phyloP scores from a whole-genome alignment of 2,329 filamentous ascomycete species.

The Dactylonectria macrodidyma region DNA sequence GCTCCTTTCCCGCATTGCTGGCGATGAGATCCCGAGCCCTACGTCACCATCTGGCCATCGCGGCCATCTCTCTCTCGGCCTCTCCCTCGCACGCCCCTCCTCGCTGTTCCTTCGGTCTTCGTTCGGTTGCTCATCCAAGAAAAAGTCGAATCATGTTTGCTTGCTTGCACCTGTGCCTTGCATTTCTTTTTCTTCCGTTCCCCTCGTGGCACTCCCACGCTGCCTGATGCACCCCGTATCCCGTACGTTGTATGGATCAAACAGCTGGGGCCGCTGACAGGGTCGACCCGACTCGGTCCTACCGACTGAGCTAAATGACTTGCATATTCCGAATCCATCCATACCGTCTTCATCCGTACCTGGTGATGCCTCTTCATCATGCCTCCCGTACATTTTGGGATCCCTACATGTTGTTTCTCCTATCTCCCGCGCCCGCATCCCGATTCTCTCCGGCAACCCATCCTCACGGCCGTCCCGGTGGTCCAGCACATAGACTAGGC shows the following conservation, averaged over 20 bases:
- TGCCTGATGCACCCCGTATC: background rate
- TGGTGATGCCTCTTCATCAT: slow-evolving; percentile 15
- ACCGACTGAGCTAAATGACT: slow-evolving; percentile 18
- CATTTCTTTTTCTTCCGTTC: slow-evolving; percentile 34
- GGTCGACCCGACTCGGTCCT: slow-evolving; percentile 14
- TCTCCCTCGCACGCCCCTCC: slow-evolving; percentile 13
- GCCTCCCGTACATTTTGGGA: background rate
- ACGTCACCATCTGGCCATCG: slow-evolving; percentile 47
- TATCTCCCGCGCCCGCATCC: slow-evolving; percentile 30
- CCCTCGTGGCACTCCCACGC: slow-evolving; percentile 10
- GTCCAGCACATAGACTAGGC: background rate
- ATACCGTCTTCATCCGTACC: background rate
- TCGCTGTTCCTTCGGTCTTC: background rate
- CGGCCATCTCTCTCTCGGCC: slow-evolving; percentile 14
- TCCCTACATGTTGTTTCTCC: background rate
- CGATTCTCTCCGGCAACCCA: slow-evolving; percentile 44
- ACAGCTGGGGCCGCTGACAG: background rate
- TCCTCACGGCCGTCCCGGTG: slow-evolving; percentile 10
- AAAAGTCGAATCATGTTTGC: slow-evolving; percentile 45
- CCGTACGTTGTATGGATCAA: background rate
- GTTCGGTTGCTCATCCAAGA: slow-evolving; percentile 38
- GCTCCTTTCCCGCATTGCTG: slow-evolving; percentile 8
- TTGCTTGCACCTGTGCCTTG: slow-evolving; percentile 25
- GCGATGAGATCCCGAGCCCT: slow-evolving; percentile 38
- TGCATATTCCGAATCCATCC: slow-evolving; percentile 14